phyloP scores from a whole-genome alignment of 768 basidiomycete genomes.

The Vararia minispora region DNA sequence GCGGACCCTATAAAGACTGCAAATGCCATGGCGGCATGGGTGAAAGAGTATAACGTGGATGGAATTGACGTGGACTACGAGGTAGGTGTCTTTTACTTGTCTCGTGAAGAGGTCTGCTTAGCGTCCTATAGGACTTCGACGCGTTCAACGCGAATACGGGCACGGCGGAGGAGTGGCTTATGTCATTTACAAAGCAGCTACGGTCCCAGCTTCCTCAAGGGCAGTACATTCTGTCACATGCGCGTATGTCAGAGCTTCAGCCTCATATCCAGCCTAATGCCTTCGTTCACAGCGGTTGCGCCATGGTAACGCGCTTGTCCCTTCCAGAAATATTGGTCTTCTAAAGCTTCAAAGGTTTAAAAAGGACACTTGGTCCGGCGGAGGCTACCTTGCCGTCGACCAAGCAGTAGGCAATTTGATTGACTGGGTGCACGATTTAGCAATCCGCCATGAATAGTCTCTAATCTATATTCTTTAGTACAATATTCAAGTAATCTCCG shows the following conservation, averaged over 20 bases:
- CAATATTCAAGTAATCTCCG: constrained; percentile 24
- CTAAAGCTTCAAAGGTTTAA: constrained; percentile 1
- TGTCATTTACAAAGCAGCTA: constrained; percentile 40
- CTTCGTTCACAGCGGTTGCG: constrained; percentile 31
- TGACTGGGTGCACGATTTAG: constrained; percentile 61
- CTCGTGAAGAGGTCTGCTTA: too few species aligned
- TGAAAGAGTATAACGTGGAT: constrained; percentile 48
- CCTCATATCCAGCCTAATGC: constrained; percentile 12
- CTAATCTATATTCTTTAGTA: too few species aligned
- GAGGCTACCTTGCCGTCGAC: constrained; percentile 48
- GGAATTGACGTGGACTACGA: constrained; percentile 73
- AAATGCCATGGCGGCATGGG: constrained; percentile 54
- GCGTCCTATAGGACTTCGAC: constrained; percentile 18
- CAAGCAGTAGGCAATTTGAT: constrained; percentile 41
- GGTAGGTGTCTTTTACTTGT: constrained; percentile 17
- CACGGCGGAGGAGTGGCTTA: constrained; percentile 35
- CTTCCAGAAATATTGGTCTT: too few species aligned
- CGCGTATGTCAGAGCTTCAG: constrained; percentile 27
- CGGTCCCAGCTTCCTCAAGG: constrained; percentile 35
- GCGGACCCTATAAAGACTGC: constrained; percentile 55
- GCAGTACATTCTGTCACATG: constrained; percentile 42
- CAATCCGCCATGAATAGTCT: too few species aligned
- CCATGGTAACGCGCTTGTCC: too few species aligned
- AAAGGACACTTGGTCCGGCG: constrained; percentile 22
- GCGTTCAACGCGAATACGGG: constrained; percentile 18